Evolutionary conservation across 805 yeast genomes (phyloP).

Genomic region (Danielozyma ontarioensis): DNA sequence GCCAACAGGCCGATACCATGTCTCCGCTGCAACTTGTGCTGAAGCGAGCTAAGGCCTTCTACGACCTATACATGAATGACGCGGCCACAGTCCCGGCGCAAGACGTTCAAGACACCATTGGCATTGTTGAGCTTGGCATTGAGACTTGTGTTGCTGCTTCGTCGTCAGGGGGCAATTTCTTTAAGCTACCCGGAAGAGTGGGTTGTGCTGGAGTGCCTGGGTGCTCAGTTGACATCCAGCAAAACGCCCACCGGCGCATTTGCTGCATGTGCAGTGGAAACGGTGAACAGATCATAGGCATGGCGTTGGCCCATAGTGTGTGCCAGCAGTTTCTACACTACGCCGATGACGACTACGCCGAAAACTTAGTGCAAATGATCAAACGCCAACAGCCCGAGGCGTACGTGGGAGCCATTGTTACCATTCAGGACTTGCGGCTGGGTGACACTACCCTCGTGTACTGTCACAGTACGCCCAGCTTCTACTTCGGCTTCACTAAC

Average conservation of each 20-base stretch:
- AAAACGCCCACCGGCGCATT: conserved; percentile 15
- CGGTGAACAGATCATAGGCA: conserved; percentile 49
- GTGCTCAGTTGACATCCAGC: conserved; percentile 29
- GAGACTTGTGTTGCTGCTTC: conserved; percentile 21
- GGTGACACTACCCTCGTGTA: conserved; percentile 8
- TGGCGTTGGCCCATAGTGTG: conserved; percentile 33
- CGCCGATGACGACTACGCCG: conserved; percentile 14
- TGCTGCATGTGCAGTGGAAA: conserved; percentile 46
- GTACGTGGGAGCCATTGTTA: conserved; percentile 30
- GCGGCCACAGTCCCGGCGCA: background rate
- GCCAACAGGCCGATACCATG: background rate
- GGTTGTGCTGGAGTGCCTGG: conserved; percentile 54
- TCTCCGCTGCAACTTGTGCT: conserved; percentile 5
- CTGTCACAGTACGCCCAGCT: conserved; percentile 14
- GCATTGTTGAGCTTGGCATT: conserved; percentile 22
- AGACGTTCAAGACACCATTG: conserved; percentile 42
- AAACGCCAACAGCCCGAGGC: conserved; percentile 3
- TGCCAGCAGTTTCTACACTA: conserved; percentile 5
- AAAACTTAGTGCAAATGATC: conserved; percentile 13
- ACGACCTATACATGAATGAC: conserved; percentile 2
- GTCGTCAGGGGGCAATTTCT: conserved; percentile 53
- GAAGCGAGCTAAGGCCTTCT: conserved; percentile 6
- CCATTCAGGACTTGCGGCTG: conserved; percentile 11
- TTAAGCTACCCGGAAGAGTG: conserved; percentile 44
- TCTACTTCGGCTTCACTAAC: conserved; percentile 18